Conservation (phyloP, 2,329 filamentous ascomycete species). For the Gnomoniopsis sp. region DNA sequence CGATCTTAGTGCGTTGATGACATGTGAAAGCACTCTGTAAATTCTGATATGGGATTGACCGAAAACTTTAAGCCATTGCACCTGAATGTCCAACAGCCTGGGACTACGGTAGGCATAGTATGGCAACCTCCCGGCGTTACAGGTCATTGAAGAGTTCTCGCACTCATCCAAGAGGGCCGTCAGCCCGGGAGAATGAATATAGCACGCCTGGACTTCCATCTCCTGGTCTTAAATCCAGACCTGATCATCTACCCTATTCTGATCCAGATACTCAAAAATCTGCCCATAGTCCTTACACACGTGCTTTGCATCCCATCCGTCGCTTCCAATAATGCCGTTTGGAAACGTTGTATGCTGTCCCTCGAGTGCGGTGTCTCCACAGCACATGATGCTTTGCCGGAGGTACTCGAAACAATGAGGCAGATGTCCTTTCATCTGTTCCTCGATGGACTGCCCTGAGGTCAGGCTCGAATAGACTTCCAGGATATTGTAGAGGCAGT, state of each 20-base stretch:
- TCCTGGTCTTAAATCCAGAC: conserved; percentile 33
- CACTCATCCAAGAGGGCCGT: too few species aligned
- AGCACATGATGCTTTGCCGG: conserved; percentile 32
- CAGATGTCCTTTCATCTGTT: conserved; percentile 34
- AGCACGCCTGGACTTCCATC: too few species aligned
- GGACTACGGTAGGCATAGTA: too few species aligned
- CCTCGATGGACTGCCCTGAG: conserved; percentile 26
- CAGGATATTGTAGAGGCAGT: conserved; percentile 39
- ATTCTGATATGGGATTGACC: too few species aligned
- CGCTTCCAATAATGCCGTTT: conserved; percentile 32
- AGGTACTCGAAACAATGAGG: conserved; percentile 38
- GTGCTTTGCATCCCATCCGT: conserved; percentile 41
- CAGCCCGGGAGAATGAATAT: too few species aligned
- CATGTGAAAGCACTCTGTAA: too few species aligned
- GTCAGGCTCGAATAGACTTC: conserved; percentile 32
- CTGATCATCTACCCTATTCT: conserved; percentile 30
- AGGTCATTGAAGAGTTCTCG: too few species aligned
- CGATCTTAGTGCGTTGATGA: too few species aligned
- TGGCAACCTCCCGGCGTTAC: too few species aligned
- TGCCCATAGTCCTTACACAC: conserved; percentile 37
- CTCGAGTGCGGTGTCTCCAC: conserved; percentile 30
- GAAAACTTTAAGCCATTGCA: too few species aligned
- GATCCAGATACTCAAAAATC: conserved; percentile 32
- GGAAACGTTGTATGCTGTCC: conserved; percentile 39
- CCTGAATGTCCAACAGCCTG: too few species aligned